These are phyloP conservation scores for Metschnikowia drakensbergensis DNA, from an alignment of 805 yeast genomes.

Conservation along the genomic window DNA sequence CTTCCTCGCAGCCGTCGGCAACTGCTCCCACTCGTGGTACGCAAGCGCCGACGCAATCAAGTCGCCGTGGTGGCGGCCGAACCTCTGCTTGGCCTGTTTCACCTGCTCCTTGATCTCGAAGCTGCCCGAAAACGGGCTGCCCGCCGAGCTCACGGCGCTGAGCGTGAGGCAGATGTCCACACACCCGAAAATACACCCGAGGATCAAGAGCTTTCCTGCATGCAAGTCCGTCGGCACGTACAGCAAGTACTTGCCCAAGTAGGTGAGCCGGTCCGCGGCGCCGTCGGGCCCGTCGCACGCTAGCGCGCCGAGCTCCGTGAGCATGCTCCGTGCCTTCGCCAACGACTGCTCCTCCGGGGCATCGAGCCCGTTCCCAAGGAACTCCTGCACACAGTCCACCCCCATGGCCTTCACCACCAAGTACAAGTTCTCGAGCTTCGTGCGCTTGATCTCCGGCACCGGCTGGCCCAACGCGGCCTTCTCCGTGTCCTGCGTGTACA, in stretches of 20 bases:
- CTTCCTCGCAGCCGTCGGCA: slow-evolving; percentile 21
- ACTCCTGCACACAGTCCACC: slow-evolving; percentile 61
- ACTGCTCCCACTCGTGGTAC: slow-evolving; percentile 46
- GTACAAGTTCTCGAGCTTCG: slow-evolving; percentile 78
- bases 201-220: slow-evolving; percentile 76
- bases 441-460: slow-evolving; percentile 82
- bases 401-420: slow-evolving; percentile 89
- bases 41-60: slow-evolving; percentile 63
- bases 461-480: slow-evolving; percentile 65
- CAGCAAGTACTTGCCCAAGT: slow-evolving; percentile 76
- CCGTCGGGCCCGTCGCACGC: slow-evolving; percentile 18
- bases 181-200: slow-evolving; percentile 81
- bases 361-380: slow-evolving; percentile 73
- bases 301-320: slow-evolving; percentile 74
- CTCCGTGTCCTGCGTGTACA: slow-evolving; percentile 62
- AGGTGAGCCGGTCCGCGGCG: slow-evolving; percentile 48
- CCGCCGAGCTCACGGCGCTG: slow-evolving; percentile 73
- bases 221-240: slow-evolving; percentile 81
- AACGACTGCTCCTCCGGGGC: slow-evolving; percentile 62
- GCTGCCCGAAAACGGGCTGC: slow-evolving; percentile 66
- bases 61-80: slow-evolving; percentile 61
- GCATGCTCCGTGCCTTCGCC: slow-evolving; percentile 45
- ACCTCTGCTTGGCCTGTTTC: slow-evolving; percentile 41
- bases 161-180: slow-evolving; percentile 71
- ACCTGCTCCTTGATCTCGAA: slow-evolving; percentile 63